Percentiles rank a stretch among this genome's conserved stretches.
phyloP scores from a whole-genome alignment of 371 early-diverging fungal genomes.

The Nosema muscidifuracis region DNA sequence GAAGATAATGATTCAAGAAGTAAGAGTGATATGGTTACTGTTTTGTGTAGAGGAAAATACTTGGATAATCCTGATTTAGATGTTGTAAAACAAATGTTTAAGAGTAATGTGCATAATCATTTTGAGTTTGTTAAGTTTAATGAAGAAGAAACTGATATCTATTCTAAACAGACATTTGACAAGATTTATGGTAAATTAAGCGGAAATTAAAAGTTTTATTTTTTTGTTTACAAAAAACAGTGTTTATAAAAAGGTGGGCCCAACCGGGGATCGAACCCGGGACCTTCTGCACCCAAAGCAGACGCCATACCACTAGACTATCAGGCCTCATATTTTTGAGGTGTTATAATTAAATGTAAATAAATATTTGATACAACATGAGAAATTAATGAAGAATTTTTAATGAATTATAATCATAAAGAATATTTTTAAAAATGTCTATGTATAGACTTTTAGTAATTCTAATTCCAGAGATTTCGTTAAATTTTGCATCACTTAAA shows the following conservation, averaged over 20 bases:
- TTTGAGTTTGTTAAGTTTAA: constrained; percentile 35
- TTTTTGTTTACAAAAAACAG: not conserved
- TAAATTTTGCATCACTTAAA: too few species aligned
- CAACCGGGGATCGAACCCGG: constrained; percentile 66
- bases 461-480: too few species aligned
- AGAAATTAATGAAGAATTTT: too few species aligned
- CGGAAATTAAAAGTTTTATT: not conserved
- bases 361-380: too few species aligned
- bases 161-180: constrained; percentile 10
- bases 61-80: constrained; percentile 14
- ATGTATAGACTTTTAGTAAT: too few species aligned
- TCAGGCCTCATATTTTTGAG: constrained; percentile 60
- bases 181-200: constrained; percentile 18
- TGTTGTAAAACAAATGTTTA: constrained; percentile 8
- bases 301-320: constrained; percentile 66
- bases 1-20: constrained; percentile 12
- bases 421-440: too few species aligned
- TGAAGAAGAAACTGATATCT: not conserved
- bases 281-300: constrained; percentile 67
- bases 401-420: too few species aligned
- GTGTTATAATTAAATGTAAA: too few species aligned
- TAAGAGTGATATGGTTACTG: constrained; percentile 6
- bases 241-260: constrained; percentile 44
- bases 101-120: constrained; percentile 9
- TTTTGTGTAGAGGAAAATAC: constrained; percentile 19